These are phyloP conservation scores for Heritiera littoralis DNA, from an alignment of 345 rosid genomes.

Conservation along the genomic window DNA sequence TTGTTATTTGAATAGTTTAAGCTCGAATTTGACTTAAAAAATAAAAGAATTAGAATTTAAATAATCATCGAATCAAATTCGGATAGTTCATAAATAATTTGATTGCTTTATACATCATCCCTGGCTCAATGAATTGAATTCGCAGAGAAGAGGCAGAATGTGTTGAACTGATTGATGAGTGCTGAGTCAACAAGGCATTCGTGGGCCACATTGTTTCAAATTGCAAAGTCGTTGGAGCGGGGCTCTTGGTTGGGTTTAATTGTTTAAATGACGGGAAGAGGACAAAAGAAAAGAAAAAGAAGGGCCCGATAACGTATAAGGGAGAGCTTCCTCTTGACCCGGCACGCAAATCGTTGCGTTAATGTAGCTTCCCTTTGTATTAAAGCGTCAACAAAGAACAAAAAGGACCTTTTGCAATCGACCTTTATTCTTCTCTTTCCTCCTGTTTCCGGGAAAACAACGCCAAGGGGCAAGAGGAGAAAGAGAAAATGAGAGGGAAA, in stretches of 20 bases:
- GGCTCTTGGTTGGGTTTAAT: neutral
- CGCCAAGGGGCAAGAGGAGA: too few species aligned
- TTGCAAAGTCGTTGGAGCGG: neutral
- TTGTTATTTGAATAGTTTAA: too few species aligned
- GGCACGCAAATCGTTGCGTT: slow-evolving; percentile 16
- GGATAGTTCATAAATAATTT: too few species aligned
- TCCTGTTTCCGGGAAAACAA: neutral
- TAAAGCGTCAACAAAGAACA: neutral
- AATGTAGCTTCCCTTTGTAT: slow-evolving; percentile 10
- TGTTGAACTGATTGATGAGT: too few species aligned
- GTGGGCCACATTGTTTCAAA: neutral
- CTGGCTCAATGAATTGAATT: neutral
- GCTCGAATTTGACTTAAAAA: too few species aligned
- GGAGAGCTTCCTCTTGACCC: slow-evolving; percentile 16
- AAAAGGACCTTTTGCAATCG: neutral
- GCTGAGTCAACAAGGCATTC: too few species aligned
- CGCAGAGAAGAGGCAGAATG: neutral
- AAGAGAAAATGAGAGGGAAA: neutral
- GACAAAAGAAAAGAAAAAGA: neutral
- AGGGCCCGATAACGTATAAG: neutral
- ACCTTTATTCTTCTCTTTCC: slow-evolving; percentile 3
- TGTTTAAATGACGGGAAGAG: neutral
- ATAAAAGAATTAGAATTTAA: too few species aligned
- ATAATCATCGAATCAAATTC: too few species aligned
- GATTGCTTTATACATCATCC: too few species aligned